Percentiles rank a stretch among this genome's conserved stretches.
These are phyloP conservation scores for Teratosphaeria pseudoeucalypti DNA, from an alignment of 2,329 filamentous ascomycete genomes.

Conservation along the genomic window DNA sequence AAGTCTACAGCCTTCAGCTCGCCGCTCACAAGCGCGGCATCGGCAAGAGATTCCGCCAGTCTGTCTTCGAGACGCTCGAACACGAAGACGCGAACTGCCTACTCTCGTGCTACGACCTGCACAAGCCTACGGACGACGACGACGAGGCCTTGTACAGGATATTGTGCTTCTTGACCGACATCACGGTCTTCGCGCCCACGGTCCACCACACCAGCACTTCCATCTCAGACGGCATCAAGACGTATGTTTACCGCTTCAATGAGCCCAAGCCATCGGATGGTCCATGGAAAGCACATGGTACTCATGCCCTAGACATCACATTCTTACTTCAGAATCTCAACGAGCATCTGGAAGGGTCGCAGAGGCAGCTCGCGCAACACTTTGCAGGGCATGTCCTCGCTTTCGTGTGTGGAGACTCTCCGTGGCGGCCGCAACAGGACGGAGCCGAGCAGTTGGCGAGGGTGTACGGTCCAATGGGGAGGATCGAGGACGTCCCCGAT, in stretches of 20 bases:
- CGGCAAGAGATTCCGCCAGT: conserved; percentile 14
- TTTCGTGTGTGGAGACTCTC: conserved; percentile 29
- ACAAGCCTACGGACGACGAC: conserved; percentile 30
- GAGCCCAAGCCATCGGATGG: conserved; percentile 40
- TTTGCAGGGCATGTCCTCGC: conserved; percentile 31
- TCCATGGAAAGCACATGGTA: conserved; percentile 28
- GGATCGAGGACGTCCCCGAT: conserved; percentile 8
- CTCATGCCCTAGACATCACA: conserved; percentile 37
- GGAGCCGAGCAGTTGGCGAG: conserved; percentile 16
- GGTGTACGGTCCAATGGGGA: conserved; percentile 6
- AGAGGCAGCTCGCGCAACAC: conserved; percentile 21
- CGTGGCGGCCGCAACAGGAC: conserved; percentile 16
- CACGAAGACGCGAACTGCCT: conserved; percentile 7
- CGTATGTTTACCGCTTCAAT: conserved; percentile 37
- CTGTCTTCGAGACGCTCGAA: neutral
- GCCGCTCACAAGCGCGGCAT: conserved; percentile 17
- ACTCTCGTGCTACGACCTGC: conserved; percentile 33
- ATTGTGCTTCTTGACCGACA: conserved; percentile 36
- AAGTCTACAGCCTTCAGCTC: conserved; percentile 9
- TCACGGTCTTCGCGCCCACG: conserved; percentile 36
- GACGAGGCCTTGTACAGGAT: conserved; percentile 30
- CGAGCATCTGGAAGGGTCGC: conserved; percentile 26
- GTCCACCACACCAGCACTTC: conserved; percentile 28
- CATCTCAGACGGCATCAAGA: conserved; percentile 3
- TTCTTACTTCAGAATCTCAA: conserved; percentile 40